Evolutionary conservation across 2,329 filamentous ascomycete genomes (phyloP).

Genomic region (Alternaria ethzedia): DNA sequence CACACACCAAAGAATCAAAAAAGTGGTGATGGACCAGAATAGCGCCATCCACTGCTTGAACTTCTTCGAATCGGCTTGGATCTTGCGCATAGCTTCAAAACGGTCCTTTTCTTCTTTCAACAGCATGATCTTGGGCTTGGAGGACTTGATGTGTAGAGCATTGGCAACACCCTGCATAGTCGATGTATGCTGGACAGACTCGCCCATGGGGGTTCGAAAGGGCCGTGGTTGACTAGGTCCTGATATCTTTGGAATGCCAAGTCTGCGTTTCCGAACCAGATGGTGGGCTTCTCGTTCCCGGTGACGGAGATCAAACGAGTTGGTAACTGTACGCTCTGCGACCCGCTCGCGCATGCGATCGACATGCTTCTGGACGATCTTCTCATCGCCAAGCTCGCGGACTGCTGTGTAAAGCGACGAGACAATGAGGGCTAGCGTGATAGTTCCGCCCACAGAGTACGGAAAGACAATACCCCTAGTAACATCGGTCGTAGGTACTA

Average conservation of each 20-base stretch:
- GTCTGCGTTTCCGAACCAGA: conserved; percentile 24
- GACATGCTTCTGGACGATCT: conserved; percentile 66
- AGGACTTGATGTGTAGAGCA: conserved; percentile 16
- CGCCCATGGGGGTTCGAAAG: conserved; percentile 29
- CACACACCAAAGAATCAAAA: conserved; percentile 77
- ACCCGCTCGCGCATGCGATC: conserved; percentile 62
- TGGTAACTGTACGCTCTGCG: conserved; percentile 61
- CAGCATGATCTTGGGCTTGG: conserved; percentile 58
- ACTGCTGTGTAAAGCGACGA: conserved; percentile 76
- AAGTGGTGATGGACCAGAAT: conserved; percentile 69
- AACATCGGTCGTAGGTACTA: conserved; percentile 62
- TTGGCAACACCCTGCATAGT: conserved; percentile 13
- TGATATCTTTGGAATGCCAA: conserved; percentile 30
- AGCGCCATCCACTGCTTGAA: conserved; percentile 79
- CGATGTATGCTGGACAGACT: conserved; percentile 8
- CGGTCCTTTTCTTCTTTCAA: conserved; percentile 68
- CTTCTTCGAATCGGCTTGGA: conserved; percentile 69
- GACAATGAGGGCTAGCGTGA: conserved; percentile 84
- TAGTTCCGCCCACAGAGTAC: conserved; percentile 81
- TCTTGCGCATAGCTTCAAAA: conserved; percentile 80
- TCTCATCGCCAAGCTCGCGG: conserved; percentile 64
- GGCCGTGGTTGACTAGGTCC: conserved; percentile 30
- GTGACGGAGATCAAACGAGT: conserved; percentile 56
- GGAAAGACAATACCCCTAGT: conserved; percentile 79
- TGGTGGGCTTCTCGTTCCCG: conserved; percentile 35